Percentiles rank a stretch among this genome's conserved stretches.
Conservation (phyloP, 441 rosid genomes). For the Flueggea neowawraea region DNA sequence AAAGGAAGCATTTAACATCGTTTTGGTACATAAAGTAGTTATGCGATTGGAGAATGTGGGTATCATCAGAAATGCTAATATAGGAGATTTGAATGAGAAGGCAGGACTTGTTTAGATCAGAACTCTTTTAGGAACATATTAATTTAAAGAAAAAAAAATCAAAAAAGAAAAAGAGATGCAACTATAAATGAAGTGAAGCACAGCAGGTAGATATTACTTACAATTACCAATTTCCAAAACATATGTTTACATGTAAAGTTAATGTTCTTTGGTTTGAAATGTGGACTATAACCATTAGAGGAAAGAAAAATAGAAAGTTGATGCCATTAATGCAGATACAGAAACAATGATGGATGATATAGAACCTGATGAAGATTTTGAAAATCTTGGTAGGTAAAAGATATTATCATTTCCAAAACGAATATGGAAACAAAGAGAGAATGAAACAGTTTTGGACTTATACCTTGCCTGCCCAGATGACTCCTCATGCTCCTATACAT, state of each 20-base stretch:
- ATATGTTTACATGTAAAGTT: slow-evolving; percentile 9
- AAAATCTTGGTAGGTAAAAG: too few relatives aligned
- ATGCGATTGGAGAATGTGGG: slow-evolving; percentile 9
- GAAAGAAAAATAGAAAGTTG: slow-evolving; percentile 27
- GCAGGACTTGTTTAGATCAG: slow-evolving; percentile 16
- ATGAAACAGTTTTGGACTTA: not conserved
- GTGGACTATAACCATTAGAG: slow-evolving; percentile 27
- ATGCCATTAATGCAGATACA: slow-evolving; percentile 21
- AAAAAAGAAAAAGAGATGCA: not conserved
- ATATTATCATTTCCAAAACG: not conserved
- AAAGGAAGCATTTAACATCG: not conserved
- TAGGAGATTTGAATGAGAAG: slow-evolving; percentile 29
- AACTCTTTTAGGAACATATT: slow-evolving; percentile 34
- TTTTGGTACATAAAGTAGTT: slow-evolving; percentile 3
- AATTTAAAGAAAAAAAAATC: not conserved
- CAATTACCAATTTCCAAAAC: slow-evolving; percentile 13
- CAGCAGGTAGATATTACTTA: not conserved
- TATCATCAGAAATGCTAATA: slow-evolving; percentile 37
- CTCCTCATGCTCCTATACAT: slow-evolving; percentile 80
- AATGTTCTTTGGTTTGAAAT: slow-evolving; percentile 16
- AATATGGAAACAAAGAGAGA: not conserved
- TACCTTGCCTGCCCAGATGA: slow-evolving; percentile 46
- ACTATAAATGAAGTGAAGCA: slow-evolving; percentile 41
- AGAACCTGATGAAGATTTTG: slow-evolving; percentile 1
- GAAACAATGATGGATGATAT: slow-evolving; percentile 4